phyloP scores from a whole-genome alignment of 2,329 filamentous ascomycete species.

The Xylaria sp. region DNA sequence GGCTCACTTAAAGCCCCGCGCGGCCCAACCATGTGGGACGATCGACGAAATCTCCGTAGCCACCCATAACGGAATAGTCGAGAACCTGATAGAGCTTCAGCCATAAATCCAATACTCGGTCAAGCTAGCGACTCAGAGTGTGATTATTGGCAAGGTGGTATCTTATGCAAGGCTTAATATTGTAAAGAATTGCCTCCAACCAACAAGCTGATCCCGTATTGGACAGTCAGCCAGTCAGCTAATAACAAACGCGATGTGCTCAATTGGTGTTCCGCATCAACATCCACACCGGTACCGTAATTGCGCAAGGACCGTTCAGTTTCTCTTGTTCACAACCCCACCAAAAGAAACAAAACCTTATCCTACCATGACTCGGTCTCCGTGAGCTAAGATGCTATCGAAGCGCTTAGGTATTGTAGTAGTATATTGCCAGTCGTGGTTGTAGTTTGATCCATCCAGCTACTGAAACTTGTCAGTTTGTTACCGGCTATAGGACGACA shows the following conservation, averaged over 20 bases:
- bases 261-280: slow-evolving; percentile 2
- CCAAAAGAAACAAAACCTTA: not conserved
- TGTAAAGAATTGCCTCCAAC: slow-evolving; percentile 9
- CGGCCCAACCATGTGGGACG: slow-evolving; percentile 38
- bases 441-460: not conserved
- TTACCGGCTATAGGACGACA: slow-evolving; percentile 9
- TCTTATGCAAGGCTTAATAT: slow-evolving; percentile 11
- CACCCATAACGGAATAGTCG: slow-evolving; percentile 33
- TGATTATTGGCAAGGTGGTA: slow-evolving; percentile 12
- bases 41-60: slow-evolving; percentile 37
- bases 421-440: not conserved
- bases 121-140: slow-evolving; percentile 15
- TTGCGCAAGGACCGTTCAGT: slow-evolving; percentile 1
- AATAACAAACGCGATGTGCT: slow-evolving; percentile 5
- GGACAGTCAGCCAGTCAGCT: not conserved
- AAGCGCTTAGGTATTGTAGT: not conserved
- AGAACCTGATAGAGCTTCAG: slow-evolving; percentile 35
- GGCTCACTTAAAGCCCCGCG: slow-evolving; percentile 31
- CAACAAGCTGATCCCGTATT: not conserved
- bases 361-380: slow-evolving; percentile 1
- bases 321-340: not conserved
- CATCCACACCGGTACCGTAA: slow-evolving; percentile 11
- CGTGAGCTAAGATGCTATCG: not conserved
- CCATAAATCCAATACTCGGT: slow-evolving; percentile 19
- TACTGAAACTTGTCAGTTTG: not conserved